Conservation (phyloP, 106 monocot species). For the Apostasia shenzhenica region DNA sequence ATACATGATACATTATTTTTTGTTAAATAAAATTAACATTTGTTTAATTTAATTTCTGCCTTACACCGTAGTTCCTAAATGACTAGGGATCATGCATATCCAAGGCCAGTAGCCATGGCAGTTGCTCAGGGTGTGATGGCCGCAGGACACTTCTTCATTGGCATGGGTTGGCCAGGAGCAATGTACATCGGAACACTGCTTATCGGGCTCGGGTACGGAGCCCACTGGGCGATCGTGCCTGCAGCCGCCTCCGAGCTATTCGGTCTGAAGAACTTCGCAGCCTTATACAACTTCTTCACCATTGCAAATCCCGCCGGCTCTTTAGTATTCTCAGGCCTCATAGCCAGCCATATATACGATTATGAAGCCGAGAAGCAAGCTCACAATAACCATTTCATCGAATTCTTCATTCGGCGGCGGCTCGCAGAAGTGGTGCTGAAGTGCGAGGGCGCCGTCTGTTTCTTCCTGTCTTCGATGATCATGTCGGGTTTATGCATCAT, state of each 20-base stretch:
- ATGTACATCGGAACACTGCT: slow-evolving; percentile 64
- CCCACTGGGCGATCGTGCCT: slow-evolving; percentile 79
- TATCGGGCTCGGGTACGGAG: slow-evolving; percentile 70
- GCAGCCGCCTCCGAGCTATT: slow-evolving; percentile 73
- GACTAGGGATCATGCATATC: slow-evolving; percentile 61
- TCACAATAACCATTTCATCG: slow-evolving; percentile 10
- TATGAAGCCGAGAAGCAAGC: slow-evolving; percentile 63
- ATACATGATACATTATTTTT: too few species aligned
- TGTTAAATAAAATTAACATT: too few species aligned
- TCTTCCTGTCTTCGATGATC: slow-evolving; percentile 64
- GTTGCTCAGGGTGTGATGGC: slow-evolving; percentile 58
- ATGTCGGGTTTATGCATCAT: slow-evolving; percentile 73
- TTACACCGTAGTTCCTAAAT: too few species aligned
- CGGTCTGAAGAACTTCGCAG: slow-evolving; percentile 61
- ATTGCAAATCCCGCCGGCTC: slow-evolving; percentile 66
- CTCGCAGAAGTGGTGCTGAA: slow-evolving; percentile 16
- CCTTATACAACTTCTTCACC: slow-evolving; percentile 71
- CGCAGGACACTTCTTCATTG: slow-evolving; percentile 63
- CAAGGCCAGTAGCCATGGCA: slow-evolving; percentile 54
- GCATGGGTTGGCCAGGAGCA: slow-evolving; percentile 71
- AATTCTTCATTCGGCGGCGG: slow-evolving; percentile 2
- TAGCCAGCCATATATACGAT: slow-evolving; percentile 65
- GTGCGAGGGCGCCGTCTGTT: slow-evolving; percentile 54
- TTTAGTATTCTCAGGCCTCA: slow-evolving; percentile 59
- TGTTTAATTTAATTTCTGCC: too few species aligned